Base-by-base conservation (phyloP, 768 basidiomycete genomes). In the Panus rudis region DNA sequence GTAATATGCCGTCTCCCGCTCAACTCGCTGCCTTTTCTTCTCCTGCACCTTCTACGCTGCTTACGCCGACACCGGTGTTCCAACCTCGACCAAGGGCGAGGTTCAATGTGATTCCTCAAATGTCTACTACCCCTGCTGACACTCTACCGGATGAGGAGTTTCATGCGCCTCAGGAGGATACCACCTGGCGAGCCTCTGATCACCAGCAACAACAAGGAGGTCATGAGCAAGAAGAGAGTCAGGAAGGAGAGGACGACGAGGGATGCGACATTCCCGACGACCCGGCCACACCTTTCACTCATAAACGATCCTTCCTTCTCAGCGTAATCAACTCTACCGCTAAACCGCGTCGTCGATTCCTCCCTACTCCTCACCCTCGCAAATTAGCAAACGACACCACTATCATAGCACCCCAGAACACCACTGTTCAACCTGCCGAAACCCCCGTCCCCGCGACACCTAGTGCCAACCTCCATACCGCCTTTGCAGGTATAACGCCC, bases 241-340 rank as follows among this genome's bases (percentile, higher is more conserved):
- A 35, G 2, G 43, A 43, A 11, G 32, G 50, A 24, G 38, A 39
- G 6, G 45, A 43, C n/a, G 30, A 34, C 34, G 34, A n/a, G 12
- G 27, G 56, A 16, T 41, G 48, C 11, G 62, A 68, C 28, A 8
- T 7, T 35, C 8, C 8, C 16, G 47, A 54, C 4, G 72, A 78
- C 30, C 72, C 72, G 3, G 60, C 79, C 32, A 91, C 87, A 2
- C 88, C 86, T 2, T 70, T 75, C 49, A 76, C 80, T 11, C 80
- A 84, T 47, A 79, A 85, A 30, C 78, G 79, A 13, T 89, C 85
- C 1, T 91, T 92, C 66, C 73, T 92, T 11, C 73, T 92, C 28
- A 80, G 79, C 7, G 83, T 92, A 6, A 84, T 92, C 57, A 84
- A 89, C 55, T 88, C 88, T 4, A 87, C 82, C 2, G 68, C 84